Conservation (phyloP, 1,284 basidiomycete species). For the Malassezia yamatoensis region DNA sequence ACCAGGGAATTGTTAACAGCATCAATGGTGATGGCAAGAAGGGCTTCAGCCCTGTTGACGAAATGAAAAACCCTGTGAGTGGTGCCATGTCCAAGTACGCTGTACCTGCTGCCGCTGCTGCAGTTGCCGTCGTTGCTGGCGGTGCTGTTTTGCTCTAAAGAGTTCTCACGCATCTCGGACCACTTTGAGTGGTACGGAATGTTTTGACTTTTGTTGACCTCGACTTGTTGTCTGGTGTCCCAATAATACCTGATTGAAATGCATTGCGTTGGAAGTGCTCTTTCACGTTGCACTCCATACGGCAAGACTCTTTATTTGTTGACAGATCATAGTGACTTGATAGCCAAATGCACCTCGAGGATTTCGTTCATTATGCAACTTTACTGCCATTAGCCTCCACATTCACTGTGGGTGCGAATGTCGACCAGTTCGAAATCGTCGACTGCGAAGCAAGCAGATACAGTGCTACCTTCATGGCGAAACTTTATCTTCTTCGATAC, state of each 20-base stretch:
- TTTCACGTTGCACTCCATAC: neutral
- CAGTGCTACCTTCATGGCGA: constrained; percentile 11
- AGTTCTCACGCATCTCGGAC: neutral
- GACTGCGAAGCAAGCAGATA: constrained; percentile 2
- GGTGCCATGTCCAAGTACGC: constrained; percentile 8
- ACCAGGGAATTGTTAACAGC: constrained; percentile 21
- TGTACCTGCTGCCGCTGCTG: constrained; percentile 19
- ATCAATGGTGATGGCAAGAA: constrained; percentile 23
- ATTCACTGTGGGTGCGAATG: neutral
- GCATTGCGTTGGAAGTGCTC: neutral
- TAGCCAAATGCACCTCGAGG: too few relatives aligned
- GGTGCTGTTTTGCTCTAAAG: constrained; percentile 40
- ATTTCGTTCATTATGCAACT: too few relatives aligned
- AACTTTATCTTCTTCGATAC: constrained; percentile 12
- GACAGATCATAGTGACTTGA: too few relatives aligned
- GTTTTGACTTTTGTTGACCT: too few relatives aligned
- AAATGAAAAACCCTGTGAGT: constrained; percentile 7
- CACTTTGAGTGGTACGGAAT: too few relatives aligned
- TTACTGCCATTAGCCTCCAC: neutral
- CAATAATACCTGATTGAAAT: constrained; percentile 2
- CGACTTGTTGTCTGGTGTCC: neutral
- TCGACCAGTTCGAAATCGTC: constrained; percentile 6
- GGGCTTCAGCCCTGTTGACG: constrained; percentile 19
- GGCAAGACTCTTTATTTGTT: too few relatives aligned
- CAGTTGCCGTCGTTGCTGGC: constrained; percentile 32